Evolutionary conservation across 306 rosid genomes (phyloP).

Genomic region (Acacia melanoxylon): DNA sequence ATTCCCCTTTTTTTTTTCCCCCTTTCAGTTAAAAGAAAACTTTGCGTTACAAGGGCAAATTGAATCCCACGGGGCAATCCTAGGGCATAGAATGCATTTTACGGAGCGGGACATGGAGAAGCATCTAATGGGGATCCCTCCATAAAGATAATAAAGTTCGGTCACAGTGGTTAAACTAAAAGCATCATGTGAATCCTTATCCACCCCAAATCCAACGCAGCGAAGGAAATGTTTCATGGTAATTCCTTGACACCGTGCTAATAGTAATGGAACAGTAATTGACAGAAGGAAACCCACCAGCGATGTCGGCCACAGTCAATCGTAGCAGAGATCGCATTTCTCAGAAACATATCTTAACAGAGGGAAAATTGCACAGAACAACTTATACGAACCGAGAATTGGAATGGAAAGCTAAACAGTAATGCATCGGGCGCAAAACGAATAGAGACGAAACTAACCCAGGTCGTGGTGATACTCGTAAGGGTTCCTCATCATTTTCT

Average conservation of each 20-base stretch:
- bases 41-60: neutral
- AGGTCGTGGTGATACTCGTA: slow-evolving; percentile 94
- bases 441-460: slow-evolving; percentile 59
- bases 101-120: neutral
- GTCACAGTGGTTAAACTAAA: neutral
- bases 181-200: neutral
- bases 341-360: neutral
- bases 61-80: neutral
- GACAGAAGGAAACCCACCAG: slow-evolving; percentile 1
- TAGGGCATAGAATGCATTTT: neutral
- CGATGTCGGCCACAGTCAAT: neutral
- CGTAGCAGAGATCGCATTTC: neutral
- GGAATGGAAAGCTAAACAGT: neutral
- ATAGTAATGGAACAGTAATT: slow-evolving; percentile 18
- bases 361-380: slow-evolving; percentile 3
- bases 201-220: slow-evolving; percentile 4
- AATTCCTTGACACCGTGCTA: neutral
- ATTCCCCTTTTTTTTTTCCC: neutral
- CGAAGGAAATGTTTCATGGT: neutral
- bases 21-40: neutral
- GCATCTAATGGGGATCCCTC: neutral
- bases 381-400: neutral
- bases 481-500: slow-evolving; percentile 90
- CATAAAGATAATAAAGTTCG: neutral
- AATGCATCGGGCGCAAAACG: slow-evolving; percentile 4